Conservation (phyloP, 139 green algal species). For the Desmodesmus armatus region DNA sequence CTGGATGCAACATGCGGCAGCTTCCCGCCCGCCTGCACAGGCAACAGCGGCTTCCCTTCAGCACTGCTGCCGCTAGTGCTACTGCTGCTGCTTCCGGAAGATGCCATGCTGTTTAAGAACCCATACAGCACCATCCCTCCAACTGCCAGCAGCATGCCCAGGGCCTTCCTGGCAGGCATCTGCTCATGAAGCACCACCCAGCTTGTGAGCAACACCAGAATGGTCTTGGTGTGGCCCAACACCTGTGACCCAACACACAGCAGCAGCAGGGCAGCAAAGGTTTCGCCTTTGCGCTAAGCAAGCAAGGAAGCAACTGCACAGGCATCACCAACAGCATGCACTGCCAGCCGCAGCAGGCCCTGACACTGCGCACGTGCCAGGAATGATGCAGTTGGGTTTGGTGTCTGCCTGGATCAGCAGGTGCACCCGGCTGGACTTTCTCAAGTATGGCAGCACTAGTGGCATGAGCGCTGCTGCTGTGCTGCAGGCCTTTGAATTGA, state of each 20-base stretch:
- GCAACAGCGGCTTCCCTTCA: not conserved
- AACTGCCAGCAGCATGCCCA: conserved; percentile 83
- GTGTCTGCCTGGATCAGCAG: too few relatives aligned
- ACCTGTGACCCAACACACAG: conserved; percentile 64
- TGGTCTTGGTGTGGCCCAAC: conserved; percentile 89
- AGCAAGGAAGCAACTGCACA: not conserved
- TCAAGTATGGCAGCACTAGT: not conserved
- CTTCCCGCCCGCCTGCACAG: too few relatives aligned
- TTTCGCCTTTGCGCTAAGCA: too few relatives aligned
- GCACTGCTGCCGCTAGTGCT: not conserved
- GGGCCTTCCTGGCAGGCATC: conserved; percentile 69
- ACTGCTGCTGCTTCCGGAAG: not conserved
- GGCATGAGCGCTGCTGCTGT: too few relatives aligned
- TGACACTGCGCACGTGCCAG: too few relatives aligned
- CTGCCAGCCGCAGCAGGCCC: too few relatives aligned
- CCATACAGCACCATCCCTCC: conserved; percentile 86
- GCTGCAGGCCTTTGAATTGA: too few relatives aligned
- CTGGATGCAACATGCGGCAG: too few relatives aligned
- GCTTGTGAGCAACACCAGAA: conserved; percentile 82
- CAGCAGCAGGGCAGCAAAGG: not conserved
- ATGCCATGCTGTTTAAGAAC: conserved; percentile 51
- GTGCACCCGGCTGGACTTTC: too few relatives aligned
- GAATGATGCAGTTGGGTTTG: too few relatives aligned
- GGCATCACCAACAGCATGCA: not conserved
- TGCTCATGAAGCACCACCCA: conserved; percentile 82